These are phyloP conservation scores for Aspergillaceae sp. DNA, from an alignment of 2,329 filamentous ascomycete genomes.

Conservation along the genomic window DNA sequence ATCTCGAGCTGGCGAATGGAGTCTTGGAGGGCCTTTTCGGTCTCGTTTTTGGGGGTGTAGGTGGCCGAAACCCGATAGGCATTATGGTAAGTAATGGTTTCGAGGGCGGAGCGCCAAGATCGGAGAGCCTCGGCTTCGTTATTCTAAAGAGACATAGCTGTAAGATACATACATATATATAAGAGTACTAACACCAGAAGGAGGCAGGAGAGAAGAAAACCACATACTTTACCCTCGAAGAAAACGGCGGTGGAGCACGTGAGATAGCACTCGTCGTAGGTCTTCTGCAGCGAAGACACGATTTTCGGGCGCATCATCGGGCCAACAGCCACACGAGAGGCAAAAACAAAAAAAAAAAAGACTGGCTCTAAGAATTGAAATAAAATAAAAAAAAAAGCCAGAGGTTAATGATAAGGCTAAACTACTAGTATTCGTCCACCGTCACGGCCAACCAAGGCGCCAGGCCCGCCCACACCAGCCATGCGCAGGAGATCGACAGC, in stretches of 20 bases:
- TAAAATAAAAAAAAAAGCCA: too few relatives aligned
- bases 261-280: constrained; percentile 92
- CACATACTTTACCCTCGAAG: constrained; percentile 76
- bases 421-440: too few relatives aligned
- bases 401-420: too few relatives aligned
- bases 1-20: constrained; percentile 75
- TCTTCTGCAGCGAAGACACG: constrained; percentile 79
- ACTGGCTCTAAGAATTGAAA: too few relatives aligned
- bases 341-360: too few relatives aligned
- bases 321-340: not conserved
- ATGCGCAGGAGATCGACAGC: constrained; percentile 9
- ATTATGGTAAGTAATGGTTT: constrained; percentile 81
- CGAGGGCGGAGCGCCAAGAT: constrained; percentile 81
- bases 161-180: not conserved
- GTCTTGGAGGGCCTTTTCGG: constrained; percentile 71
- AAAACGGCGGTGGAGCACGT: constrained; percentile 93
- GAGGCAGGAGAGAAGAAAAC: not conserved
- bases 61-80: constrained; percentile 62
- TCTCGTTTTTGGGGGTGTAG: constrained; percentile 66
- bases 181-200: not conserved
- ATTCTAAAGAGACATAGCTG: constrained; percentile 47
- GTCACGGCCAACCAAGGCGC: too few relatives aligned
- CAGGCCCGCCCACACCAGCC: constrained; percentile 15
- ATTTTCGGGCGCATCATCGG: constrained; percentile 49
- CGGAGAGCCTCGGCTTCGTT: constrained; percentile 85